Base-by-base conservation (phyloP, 2,329 filamentous ascomycete species). In the Huntiella savannae region DNA sequence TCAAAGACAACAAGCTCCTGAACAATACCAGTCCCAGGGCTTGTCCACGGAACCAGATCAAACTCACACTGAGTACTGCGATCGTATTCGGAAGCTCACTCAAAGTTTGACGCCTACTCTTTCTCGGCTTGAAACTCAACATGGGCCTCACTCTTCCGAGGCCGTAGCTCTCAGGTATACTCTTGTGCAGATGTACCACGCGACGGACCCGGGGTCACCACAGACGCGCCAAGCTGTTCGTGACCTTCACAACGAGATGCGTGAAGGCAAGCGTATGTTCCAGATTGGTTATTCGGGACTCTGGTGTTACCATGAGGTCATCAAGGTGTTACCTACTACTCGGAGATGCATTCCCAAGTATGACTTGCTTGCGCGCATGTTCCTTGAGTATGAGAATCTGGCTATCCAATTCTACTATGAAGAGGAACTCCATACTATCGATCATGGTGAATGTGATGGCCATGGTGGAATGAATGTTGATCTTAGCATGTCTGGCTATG, bases 301-400 rank as follows among this genome's bases (percentile, higher is more conserved):
- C 3, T 65, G 58, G 50, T 67, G 64, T 52, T 65, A 63, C 45
- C 64, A 67, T 47, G 64, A 63, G 47, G 60, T 60, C 0, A 55
- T 67, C 52, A 65, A 64, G 52, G 59, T 64, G 5, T 60, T 63
- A n/a, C 64, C 64, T 2, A 64, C 59, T 60, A 63, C 60, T 11
- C 65, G 63, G 52, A 58, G 64, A 47, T 66, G 63, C 47, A 58
- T 59, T 17, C 59, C 63, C 41, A 58, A 61, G 43, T 67, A 67
- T 52, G 60, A 63, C 11, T 54, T 57, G 3, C 58, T 60, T 3
- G 55, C 60, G 6, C 54, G 58, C 35, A 58, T 66, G 19, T 52
- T 66, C 19, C 57, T 64, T 46, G 55, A 62, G 45, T 60, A 64
- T 42, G 56, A 59, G 10, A 60, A 59, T 6, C 58, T 65, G 36